These are phyloP conservation scores for Stephanodiscus triporus DNA, from an alignment of 108 stramenopile genomes.

Conservation along the genomic window DNA sequence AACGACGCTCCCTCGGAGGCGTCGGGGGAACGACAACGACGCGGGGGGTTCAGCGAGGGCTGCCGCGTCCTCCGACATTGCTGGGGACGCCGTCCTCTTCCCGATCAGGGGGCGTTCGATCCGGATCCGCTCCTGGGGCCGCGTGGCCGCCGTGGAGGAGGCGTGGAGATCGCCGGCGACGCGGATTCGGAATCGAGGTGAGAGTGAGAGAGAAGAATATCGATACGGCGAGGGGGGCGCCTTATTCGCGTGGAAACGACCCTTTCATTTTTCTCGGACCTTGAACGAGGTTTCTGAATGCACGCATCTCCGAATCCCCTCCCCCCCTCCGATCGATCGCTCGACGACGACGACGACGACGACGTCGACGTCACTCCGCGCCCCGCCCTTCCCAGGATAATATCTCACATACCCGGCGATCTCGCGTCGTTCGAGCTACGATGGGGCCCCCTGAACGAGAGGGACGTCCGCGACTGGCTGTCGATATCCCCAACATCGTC, in stretches of 20 bases:
- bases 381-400: conserved; percentile 34
- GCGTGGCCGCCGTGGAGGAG: conserved; percentile 63
- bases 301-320: conserved; percentile 1
- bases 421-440: conserved; percentile 55
- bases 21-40: too few relatives aligned
- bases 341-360: background rate
- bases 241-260: background rate
- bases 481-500: conserved; percentile 14
- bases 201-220: background rate
- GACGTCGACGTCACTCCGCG: background rate
- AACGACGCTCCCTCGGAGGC: background rate
- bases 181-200: conserved; percentile 54
- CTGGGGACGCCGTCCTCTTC: conserved; percentile 71
- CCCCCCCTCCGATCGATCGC: conserved; percentile 10
- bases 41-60: conserved; percentile 8
- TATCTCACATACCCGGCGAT: conserved; percentile 56
- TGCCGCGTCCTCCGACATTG: conserved; percentile 40
- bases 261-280: too few relatives aligned
- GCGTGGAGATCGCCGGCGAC: conserved; percentile 57
- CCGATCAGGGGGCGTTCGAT: conserved; percentile 64
- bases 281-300: too few relatives aligned
- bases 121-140: conserved; percentile 37
- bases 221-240: background rate
- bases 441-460: conserved; percentile 64
- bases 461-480: conserved; percentile 24